Base-by-base conservation (phyloP, 495 filamentous ascomycete genomes). In the Penicillium robsamsonii region DNA sequence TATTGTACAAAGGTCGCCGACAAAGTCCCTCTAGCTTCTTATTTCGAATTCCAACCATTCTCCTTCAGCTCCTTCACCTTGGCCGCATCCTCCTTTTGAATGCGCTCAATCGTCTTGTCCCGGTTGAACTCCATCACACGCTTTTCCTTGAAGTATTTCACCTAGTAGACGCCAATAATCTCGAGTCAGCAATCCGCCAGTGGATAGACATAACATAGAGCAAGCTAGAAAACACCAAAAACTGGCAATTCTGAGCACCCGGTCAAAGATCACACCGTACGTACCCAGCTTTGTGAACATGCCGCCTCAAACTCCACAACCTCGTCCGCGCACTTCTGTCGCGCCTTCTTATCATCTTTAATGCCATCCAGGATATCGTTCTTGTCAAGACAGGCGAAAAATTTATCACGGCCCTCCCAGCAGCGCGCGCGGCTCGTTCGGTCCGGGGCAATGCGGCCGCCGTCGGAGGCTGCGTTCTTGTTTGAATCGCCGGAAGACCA, bases 71-170 rank as follows among this genome's bases (percentile, higher is more conserved):
- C 78, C 25, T 87, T 58, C 25, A 79, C 68, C 56, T 65, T 74
- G n/a, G 68, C 69, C 40, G 81, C 93, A 58, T 90, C 90, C 69
- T 96, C 89, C 24, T 82, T 84, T 70, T 90, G 82, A 56, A 98
- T 81, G 60, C 82, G 82, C 72, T 87, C 86, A 35, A 97, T 73
- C 42, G 87, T 88, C 71, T 86, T 78, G 59, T 89, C 87, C 68
- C 90, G 89, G 55, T 96, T 88, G 65, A 86, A 81, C 54, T 97
- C 92, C 78, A 94, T 92, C 38, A 97, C 91, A 56, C 94, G 80
- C 72, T 90, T 85, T 69, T 96, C 89, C 74, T 97, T 96, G 79
- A 98, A 98, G 73, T 98, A 96, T 73, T 89, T 89, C 55, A 97
- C 91, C 93, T 97, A 63, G 27, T 12, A 49, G 24, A 38, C 35